Percentiles rank a stretch among this genome's conserved stretches.
phyloP scores from a whole-genome alignment of 148 eudicot genomes.

The Arbutus unedo region DNA sequence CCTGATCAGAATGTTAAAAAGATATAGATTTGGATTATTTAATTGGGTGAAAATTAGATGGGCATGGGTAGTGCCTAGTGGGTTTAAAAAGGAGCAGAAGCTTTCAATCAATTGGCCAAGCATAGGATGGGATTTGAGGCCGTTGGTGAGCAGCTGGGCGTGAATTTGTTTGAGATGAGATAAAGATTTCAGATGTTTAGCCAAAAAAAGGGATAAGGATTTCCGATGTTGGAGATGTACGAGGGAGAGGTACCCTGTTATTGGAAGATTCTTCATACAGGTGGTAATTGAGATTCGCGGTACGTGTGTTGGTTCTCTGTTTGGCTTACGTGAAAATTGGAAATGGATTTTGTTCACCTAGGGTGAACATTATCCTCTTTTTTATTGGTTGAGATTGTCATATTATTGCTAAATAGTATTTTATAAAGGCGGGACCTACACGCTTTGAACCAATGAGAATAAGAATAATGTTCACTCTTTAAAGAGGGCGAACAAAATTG shows the following conservation, averaged over 20 bases:
- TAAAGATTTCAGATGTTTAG: no score
- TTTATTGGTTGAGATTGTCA: no score
- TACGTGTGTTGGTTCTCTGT: neutral
- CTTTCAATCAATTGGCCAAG: constrained; percentile 38
- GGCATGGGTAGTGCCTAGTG: constrained; percentile 32
- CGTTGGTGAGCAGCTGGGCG: constrained; percentile 39
- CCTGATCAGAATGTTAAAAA: constrained; percentile 51
- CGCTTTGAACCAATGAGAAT: no score
- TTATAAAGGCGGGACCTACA: no score
- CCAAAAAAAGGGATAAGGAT: no score
- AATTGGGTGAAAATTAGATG: constrained; percentile 32
- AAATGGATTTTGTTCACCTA: no score
- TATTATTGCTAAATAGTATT: no score
- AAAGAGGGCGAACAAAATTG: no score
- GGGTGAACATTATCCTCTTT: no score
- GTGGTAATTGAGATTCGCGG: neutral
- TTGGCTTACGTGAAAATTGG: neutral
- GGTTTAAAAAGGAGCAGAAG: constrained; percentile 29
- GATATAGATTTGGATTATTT: constrained; percentile 21
- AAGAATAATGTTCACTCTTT: no score
- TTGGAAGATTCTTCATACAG: constrained; percentile 4
- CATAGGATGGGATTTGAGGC: constrained; percentile 26
- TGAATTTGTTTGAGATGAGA: constrained; percentile 44
- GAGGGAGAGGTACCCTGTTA: constrained; percentile 17
- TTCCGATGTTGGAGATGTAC: constrained; percentile 17